Conservation (phyloP, 805 yeast genomes). For the Komagataella ulmi region DNA sequence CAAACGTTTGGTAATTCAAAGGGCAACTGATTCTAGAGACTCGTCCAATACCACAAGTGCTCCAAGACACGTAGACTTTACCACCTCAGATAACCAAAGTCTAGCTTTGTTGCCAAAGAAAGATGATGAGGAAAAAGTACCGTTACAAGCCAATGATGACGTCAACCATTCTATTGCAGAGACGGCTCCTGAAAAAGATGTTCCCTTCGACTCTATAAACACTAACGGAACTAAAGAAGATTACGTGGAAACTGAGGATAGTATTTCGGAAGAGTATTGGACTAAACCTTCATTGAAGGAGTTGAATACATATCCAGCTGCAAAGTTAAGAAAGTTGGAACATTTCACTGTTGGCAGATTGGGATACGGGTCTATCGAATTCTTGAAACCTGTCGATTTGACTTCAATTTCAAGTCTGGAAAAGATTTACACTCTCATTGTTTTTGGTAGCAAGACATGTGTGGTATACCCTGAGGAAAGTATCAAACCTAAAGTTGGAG, state of each 20-base stretch:
- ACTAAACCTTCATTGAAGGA: conserved; percentile 64
- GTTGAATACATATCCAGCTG: conserved; percentile 41
- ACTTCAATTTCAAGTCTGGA: conserved; percentile 48
- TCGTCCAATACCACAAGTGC: neutral
- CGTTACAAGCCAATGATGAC: neutral
- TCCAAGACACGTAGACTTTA: neutral
- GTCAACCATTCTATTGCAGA: neutral
- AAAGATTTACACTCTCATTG: conserved; percentile 51
- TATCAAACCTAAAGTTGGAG: conserved; percentile 51
- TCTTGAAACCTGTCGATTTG: conserved; percentile 73
- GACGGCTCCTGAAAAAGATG: neutral
- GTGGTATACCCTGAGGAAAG: conserved; percentile 61
- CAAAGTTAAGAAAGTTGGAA: conserved; percentile 49
- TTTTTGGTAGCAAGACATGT: conserved; percentile 50
- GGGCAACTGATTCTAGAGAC: neutral
- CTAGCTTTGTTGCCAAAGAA: neutral
- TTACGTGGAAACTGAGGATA: conserved; percentile 1
- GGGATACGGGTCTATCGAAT: conserved; percentile 66
- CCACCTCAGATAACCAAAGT: neutral
- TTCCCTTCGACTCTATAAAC: neutral
- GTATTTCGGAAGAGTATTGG: conserved; percentile 69
- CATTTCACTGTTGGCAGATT: conserved; percentile 68
- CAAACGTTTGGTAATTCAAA: conserved; percentile 39
- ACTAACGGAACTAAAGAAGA: neutral
- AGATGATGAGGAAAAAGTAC: neutral